Base-by-base conservation (phyloP, 805 yeast genomes). In the Saccharomycopsis sp. region DNA sequence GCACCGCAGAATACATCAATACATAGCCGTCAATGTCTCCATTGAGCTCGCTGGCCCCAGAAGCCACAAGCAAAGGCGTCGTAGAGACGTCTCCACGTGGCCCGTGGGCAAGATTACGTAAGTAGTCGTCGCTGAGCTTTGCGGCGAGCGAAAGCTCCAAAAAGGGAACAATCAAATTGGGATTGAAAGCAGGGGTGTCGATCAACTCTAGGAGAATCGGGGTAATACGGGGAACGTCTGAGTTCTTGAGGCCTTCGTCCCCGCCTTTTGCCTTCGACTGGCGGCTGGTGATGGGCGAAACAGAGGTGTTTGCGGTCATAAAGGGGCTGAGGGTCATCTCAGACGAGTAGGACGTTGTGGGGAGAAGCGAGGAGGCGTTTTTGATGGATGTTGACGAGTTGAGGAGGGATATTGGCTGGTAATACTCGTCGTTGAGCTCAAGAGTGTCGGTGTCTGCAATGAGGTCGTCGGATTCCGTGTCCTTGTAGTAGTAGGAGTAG, bases 21-120 rank as follows among this genome's bases (percentile, higher is more conserved):
- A 85, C 73, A 67, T 87, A 87, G 0, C 91, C 92, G 66, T 85
- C 86, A n/a, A 87, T 78, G 34, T 81, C 75, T 2, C 91, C 91
- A 66, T 87, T 86, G 63, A 87, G 69, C 60, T 86, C 92, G 50
- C 89, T 80, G 3, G 91, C 88, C 1, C 94, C 94, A 44, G 89
- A 83, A 3, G 90, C 92, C 2, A 85, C 88, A 12, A 87, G 68
- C 57, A 87, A 68, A 9, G 60, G 87, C 55, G 82, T 83, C 3
- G 89, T 84, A 12, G 80, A 76, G 0, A 82, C 87, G 2, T 84
- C 83, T 59, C 74, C 72, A 53, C 87, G 66, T 7, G 87, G 87
- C 61, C 80, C 85, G 60, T 81, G 75, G 2, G 87, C 87, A 53
- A 87, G 70, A 54, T 85, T 85, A 52, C 76, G 76, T 29, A 87